Base-by-base conservation (phyloP, 2,329 filamentous ascomycete genomes). In the Aspergillus pseudoterreus region DNA sequence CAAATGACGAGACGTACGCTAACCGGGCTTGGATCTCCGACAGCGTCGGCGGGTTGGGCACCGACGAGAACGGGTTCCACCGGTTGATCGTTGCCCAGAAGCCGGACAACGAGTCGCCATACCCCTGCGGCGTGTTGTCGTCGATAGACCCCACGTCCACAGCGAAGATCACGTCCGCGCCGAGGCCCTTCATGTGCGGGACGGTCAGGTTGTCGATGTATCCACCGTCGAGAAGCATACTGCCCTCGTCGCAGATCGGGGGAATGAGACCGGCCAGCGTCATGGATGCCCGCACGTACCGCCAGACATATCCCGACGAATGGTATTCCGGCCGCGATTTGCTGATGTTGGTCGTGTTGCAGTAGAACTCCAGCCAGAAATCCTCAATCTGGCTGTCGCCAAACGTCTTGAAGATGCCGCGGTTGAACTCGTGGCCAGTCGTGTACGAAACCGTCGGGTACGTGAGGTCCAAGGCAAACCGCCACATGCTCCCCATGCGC, bases 401-500 rank as follows among this genome's bases (percentile, higher is more conserved):
- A 68, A 99, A 96, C 0, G 92, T 91, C 72, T 99, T 99, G 82
- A 96, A 99, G 58, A 99, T 96, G 38, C 94, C 94, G 6, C 94
- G 88, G 63, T 99, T 99, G 81, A 99, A 99, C 65, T 99, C 94
- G 67, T 99, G 94, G 1, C 94, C 94, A 0, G 94, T 99, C 1
- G 95, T 99, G 73, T 99, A 99, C 1, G 92, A 96, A 6, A 90
- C 90, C 5, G 92, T 94, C 0, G 94, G 94, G 69, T 99, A 99
- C 0, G 94, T 99, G 62, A 99, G 73, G 66, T 99, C 94, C 2
- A 99, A 78, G 1, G 92, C 92, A 69, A 99, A 96, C n/a, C 94
- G 85, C 94, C 94, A 99, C 74, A 97, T 90, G 71, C 92, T 97
- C 42, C 90, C 90, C 95, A 99, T 99, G n/a, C 95, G 87, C 4